Conservation (phyloP, 495 filamentous ascomycete species). For the Penicillium paradoxum region DNA sequence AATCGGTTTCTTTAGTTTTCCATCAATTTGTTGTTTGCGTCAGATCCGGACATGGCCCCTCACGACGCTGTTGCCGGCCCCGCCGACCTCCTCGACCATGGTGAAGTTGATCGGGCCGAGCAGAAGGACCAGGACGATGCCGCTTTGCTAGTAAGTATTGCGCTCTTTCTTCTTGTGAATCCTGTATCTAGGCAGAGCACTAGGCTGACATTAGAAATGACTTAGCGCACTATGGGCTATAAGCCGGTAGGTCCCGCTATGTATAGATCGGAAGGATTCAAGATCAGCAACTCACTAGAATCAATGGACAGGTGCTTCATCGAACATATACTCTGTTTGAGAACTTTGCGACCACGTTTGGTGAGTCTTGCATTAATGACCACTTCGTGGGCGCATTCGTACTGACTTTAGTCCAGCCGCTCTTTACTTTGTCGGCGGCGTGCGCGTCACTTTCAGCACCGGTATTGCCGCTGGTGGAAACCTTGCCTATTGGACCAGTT, state of each 20-base stretch:
- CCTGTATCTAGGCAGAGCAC: background rate
- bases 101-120: constrained; percentile 28
- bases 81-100: constrained; percentile 18
- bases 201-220: background rate
- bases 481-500: constrained; percentile 55
- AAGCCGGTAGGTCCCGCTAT: constrained; percentile 37
- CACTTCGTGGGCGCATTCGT: background rate
- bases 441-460: constrained; percentile 52
- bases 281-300: constrained; percentile 4
- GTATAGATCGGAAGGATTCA: background rate
- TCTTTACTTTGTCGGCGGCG: constrained; percentile 53
- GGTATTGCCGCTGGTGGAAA: constrained; percentile 54
- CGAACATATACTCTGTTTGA: constrained; percentile 47
- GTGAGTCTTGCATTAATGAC: constrained; percentile 23
- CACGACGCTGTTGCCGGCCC: constrained; percentile 23
- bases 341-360: constrained; percentile 53
- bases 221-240: constrained; percentile 44
- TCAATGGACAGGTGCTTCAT: constrained; percentile 36
- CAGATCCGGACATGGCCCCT: background rate
- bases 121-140: constrained; percentile 39
- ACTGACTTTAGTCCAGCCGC: constrained; percentile 34
- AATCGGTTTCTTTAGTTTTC: no score
- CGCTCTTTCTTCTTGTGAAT: background rate
- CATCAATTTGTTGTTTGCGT: background rate
- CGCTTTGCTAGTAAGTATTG: constrained; percentile 35